phyloP scores from a whole-genome alignment of 495 filamentous ascomycete species.

The Bryoglossum gracile region DNA sequence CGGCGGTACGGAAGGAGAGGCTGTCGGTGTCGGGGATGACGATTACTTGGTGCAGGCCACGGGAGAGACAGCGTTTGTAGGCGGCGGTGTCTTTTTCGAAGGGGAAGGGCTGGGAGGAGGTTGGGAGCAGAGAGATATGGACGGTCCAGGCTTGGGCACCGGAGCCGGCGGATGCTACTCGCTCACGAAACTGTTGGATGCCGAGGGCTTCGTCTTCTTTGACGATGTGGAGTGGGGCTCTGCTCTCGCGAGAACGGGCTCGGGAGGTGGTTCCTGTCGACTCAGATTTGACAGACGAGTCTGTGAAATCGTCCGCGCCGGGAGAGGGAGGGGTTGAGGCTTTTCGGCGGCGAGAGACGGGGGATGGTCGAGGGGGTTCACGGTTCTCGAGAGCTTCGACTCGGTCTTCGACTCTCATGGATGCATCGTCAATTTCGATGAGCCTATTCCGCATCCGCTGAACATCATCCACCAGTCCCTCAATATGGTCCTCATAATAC shows the following conservation, averaged over 20 bases:
- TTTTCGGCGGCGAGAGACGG: constrained; percentile 26
- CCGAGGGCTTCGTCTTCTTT: constrained; percentile 8
- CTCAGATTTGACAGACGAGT: constrained; percentile 20
- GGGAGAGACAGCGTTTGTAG: constrained; percentile 50
- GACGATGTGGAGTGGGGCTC: constrained; percentile 4
- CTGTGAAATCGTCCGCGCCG: background rate
- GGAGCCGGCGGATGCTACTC: constrained; percentile 16
- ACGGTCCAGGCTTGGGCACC: constrained; percentile 41
- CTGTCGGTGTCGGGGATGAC: constrained; percentile 40
- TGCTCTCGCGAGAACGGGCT: background rate
- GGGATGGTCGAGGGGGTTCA: constrained; percentile 3
- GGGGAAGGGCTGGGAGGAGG: constrained; percentile 43
- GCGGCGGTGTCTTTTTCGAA: constrained; percentile 53
- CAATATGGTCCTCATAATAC: constrained; percentile 38
- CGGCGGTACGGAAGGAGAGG: constrained; percentile 38
- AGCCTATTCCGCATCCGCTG: constrained; percentile 36
- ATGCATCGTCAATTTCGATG: constrained; percentile 43
- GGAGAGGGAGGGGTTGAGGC: constrained; percentile 26
- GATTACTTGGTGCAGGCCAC: constrained; percentile 47
- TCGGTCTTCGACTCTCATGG: constrained; percentile 43
- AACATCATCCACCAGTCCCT: constrained; percentile 37
- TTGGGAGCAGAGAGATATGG: constrained; percentile 47
- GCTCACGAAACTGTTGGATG: constrained; percentile 17
- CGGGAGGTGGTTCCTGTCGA: constrained; percentile 10
- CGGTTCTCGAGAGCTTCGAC: constrained; percentile 39